Percentiles rank a stretch among this genome's conserved stretches.
Evolutionary conservation across 805 yeast species (phyloP).

Genomic region (Candida qinlingensis): DNA sequence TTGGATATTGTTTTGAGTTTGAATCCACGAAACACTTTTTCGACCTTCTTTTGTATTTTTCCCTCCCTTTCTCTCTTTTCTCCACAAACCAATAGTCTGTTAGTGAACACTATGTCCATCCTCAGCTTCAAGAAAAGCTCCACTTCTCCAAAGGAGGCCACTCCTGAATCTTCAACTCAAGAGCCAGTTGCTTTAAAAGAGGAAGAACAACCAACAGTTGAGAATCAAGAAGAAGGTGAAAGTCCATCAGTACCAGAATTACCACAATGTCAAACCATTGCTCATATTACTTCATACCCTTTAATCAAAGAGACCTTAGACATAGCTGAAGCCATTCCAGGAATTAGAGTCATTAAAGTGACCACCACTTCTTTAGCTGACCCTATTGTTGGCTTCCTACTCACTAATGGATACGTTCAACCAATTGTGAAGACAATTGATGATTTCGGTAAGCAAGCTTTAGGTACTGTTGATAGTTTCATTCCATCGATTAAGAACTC

Average conservation of each 20-base stretch:
- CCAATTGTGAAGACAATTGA: slow-evolving; percentile 46
- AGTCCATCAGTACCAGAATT: not conserved
- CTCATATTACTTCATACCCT: slow-evolving; percentile 45
- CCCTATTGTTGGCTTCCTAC: slow-evolving; percentile 25
- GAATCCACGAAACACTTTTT: no score
- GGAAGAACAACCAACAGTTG: not conserved
- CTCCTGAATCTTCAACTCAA: not conserved
- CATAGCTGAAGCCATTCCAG: slow-evolving; percentile 30
- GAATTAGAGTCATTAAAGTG: slow-evolving; percentile 30
- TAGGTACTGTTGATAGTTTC: slow-evolving; percentile 49
- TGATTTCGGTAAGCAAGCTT: slow-evolving; percentile 47
- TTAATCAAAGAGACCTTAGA: slow-evolving; percentile 38
- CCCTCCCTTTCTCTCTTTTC: not conserved
- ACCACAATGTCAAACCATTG: slow-evolving; percentile 10
- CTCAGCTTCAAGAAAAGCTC: slow-evolving; percentile 6
- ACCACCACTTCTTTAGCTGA: slow-evolving; percentile 28
- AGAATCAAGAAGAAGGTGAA: not conserved
- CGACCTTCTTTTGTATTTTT: no score
- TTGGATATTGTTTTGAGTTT: no score
- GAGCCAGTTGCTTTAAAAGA: not conserved
- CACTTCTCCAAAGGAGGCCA: not conserved
- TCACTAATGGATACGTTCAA: slow-evolving; percentile 31
- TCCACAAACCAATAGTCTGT: not conserved
- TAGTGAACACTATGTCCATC: slow-evolving; percentile 7
- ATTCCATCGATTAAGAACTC: slow-evolving; percentile 57